A percentile compares a stretch with the other conserved stretches of the same genome.
Evolutionary conservation across 768 basidiomycete species (phyloP).

Genomic region (Tylopilus vinaceipallidus): DNA sequence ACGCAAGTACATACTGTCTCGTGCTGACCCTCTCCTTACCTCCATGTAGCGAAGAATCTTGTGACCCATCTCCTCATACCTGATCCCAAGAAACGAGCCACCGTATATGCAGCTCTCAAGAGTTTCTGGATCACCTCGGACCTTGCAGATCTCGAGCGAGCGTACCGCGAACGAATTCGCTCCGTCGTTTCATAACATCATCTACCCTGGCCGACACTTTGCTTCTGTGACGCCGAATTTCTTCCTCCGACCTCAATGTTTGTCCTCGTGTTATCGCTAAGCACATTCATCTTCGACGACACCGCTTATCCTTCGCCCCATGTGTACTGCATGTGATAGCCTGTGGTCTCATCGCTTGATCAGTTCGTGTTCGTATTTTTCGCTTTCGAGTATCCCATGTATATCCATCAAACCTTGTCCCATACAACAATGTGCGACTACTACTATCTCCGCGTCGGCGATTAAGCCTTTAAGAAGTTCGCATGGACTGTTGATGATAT

Average conservation of each 20-base stretch:
- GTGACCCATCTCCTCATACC: constrained; percentile 61
- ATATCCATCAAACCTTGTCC: constrained; percentile 6
- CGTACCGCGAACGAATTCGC: constrained; percentile 57
- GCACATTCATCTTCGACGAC: background rate
- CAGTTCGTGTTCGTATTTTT: background rate
- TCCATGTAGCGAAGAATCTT: constrained; percentile 47
- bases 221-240: background rate
- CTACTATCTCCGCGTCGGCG: background rate
- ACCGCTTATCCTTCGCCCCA: background rate
- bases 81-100: constrained; percentile 57
- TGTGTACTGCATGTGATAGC: background rate
- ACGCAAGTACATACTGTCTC: background rate
- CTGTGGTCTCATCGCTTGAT: background rate
- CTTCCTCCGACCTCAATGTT: background rate
- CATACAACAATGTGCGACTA: constrained; percentile 1
- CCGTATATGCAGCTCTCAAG: constrained; percentile 57
- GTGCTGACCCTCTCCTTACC: constrained; percentile 5
- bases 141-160: constrained; percentile 53
- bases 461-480: constrained; percentile 74
- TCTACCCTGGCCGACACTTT: background rate
- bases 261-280: background rate
- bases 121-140: constrained; percentile 69
- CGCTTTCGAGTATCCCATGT: background rate
- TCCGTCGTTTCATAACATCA: constrained; percentile 10
- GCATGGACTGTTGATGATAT: constrained; percentile 65